phyloP scores from a whole-genome alignment of 2,329 filamentous ascomycete genomes.

The Talaromyces amestolkiae region DNA sequence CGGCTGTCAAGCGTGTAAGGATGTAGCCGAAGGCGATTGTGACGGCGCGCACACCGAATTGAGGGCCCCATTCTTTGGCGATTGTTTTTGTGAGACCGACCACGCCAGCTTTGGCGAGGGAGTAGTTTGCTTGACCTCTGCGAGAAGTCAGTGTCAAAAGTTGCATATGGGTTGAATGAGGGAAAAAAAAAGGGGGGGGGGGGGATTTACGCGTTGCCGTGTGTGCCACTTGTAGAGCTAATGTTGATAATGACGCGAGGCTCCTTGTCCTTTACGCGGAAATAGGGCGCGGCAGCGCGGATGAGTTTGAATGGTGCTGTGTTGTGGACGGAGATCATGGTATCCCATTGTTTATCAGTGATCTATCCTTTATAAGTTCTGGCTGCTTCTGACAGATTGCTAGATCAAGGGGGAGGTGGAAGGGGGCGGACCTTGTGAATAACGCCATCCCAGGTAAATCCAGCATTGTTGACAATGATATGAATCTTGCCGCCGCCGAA shows the following conservation, averaged over 20 bases:
- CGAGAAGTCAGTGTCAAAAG: not conserved
- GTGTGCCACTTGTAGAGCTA: slow-evolving; percentile 73
- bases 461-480: slow-evolving; percentile 87
- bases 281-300: slow-evolving; percentile 77
- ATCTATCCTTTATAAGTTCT: slow-evolving; percentile 48
- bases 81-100: slow-evolving; percentile 83
- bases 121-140: slow-evolving; percentile 81
- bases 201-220: slow-evolving; percentile 67
- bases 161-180: not conserved
- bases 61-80: slow-evolving; percentile 86
- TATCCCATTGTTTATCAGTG: slow-evolving; percentile 88
- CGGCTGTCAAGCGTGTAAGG: slow-evolving; percentile 72
- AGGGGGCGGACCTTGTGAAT: slow-evolving; percentile 67
- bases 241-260: slow-evolving; percentile 80
- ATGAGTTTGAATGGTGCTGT: slow-evolving; percentile 84
- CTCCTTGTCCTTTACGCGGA: slow-evolving; percentile 80
- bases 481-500: slow-evolving; percentile 87
- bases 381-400: too few species aligned
- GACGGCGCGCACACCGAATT: slow-evolving; percentile 78
- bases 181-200: too few species aligned
- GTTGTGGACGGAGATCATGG: slow-evolving; percentile 77
- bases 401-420: too few species aligned
- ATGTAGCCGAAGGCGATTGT: slow-evolving; percentile 84
- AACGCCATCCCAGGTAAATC: slow-evolving; percentile 89
- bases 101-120: slow-evolving; percentile 79